Base-by-base conservation (phyloP, 2,329 filamentous ascomycete species). In the Fusarium nygamai region DNA sequence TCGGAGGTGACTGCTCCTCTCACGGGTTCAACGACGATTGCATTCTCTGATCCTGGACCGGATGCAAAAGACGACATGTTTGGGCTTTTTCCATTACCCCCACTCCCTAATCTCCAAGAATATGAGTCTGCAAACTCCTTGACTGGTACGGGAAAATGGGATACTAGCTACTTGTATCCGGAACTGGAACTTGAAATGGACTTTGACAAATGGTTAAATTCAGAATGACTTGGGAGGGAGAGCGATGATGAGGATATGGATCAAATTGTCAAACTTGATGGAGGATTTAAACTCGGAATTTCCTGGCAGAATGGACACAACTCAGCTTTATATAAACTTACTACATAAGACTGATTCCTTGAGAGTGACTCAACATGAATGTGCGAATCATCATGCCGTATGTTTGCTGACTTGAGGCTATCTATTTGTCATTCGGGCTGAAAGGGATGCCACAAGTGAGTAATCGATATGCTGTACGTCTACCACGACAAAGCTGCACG, bases 111-210 rank as follows among this genome's bases (percentile, higher is more conserved):
- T 46, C 6, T 11, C 14, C 51, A 31, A 5, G 51, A 38, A 0
- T 7, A 59, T 8, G 50, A 34, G 17, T 31, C 17, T 46, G 56
- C 1, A 14, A 14, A 20, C 27, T 46, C 31, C 22, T 31, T 63
- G 22, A 33, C 11, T 2, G 60, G 60, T 13, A 0, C 60, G 3
- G 60, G 60, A 4, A 0, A 36, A 34, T 62, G 60, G 50, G 4
- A 29, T 13, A 16, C 8, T 16, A 0, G 6, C 0, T 8, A 29
- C 22, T 22, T 27, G 22, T 31, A 19, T 5, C 29, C 7, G 8
- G 47, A 0, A 14, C 29, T 2, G 8, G 47, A n/a, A 19, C 29
- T 8, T 5, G 3, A n/a, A n/a, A n/a, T n/a, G n/a, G n/a, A n/a
- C n/a, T n/a, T n/a, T n/a, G n/a, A n/a, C n/a, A n/a, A n/a, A n/a